These are phyloP conservation scores for Leersia perrieri DNA, from an alignment of 176 grass and related monocot genomes.

Conservation along the genomic window DNA sequence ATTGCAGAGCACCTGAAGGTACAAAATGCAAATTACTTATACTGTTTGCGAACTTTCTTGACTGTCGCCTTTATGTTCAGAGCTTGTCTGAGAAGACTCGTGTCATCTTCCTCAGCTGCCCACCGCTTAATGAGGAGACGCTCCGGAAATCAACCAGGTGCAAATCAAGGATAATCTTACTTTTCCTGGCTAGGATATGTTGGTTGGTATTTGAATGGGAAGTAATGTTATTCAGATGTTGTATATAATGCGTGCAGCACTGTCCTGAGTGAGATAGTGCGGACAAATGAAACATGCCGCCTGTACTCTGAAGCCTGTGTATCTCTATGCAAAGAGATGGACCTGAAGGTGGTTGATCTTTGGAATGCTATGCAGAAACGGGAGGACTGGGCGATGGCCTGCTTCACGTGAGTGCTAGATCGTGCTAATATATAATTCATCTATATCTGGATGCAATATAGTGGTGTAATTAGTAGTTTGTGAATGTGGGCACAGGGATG, in stretches of 20 bases:
- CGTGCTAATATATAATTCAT: neutral
- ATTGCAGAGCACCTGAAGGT: slow-evolving; percentile 85
- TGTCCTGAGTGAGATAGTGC: slow-evolving; percentile 52
- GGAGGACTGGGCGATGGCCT: slow-evolving; percentile 58
- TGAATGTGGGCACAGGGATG: slow-evolving; percentile 45
- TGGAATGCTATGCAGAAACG: slow-evolving; percentile 65
- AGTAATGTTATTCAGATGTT: neutral
- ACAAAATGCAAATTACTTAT: neutral
- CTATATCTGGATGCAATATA: neutral
- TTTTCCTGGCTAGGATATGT: neutral
- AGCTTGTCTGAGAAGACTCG: slow-evolving; percentile 60
- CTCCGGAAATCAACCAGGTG: slow-evolving; percentile 48
- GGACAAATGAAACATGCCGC: slow-evolving; percentile 61
- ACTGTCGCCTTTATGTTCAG: slow-evolving; percentile 45
- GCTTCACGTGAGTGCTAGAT: slow-evolving; percentile 62
- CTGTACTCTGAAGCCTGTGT: slow-evolving; percentile 73
- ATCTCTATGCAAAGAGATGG: slow-evolving; percentile 71
- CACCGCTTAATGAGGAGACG: slow-evolving; percentile 78
- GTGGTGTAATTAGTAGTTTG: neutral
- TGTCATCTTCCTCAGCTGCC: slow-evolving; percentile 83
- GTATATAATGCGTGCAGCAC: slow-evolving; percentile 23
- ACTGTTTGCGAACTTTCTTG: neutral
- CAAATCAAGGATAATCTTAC: neutral
- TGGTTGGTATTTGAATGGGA: neutral
- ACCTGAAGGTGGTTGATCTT: slow-evolving; percentile 77